Conservation (phyloP, 257 asterid genomes). For the Leonotis leonurus region DNA sequence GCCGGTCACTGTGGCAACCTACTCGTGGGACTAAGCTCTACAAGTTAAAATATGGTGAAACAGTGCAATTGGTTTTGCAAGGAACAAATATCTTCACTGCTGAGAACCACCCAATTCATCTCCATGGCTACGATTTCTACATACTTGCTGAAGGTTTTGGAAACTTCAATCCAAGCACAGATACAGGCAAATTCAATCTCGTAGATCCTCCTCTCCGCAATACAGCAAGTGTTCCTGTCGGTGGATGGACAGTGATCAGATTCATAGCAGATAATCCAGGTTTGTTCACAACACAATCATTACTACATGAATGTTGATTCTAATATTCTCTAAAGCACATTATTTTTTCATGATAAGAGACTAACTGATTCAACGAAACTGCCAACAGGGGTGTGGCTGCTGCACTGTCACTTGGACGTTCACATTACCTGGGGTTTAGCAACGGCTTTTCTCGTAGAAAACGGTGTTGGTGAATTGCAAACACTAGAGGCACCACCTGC, state of each 20-base stretch:
- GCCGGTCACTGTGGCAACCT: conserved; percentile 84
- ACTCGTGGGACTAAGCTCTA: conserved; percentile 47
- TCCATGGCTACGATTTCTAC: conserved; percentile 78
- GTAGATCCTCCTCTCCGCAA: conserved; percentile 72
- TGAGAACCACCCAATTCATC: conserved; percentile 88
- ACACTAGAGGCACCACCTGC: conserved; percentile 52
- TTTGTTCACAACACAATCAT: conserved; percentile 1
- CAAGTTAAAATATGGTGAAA: conserved; percentile 50
- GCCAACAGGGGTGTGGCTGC: conserved; percentile 65
- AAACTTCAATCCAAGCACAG: conserved; percentile 55
- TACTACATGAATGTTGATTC: not conserved
- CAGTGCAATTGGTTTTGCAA: conserved; percentile 67
- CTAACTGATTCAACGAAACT: conserved; percentile 5
- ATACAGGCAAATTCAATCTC: conserved; percentile 64
- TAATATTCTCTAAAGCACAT: not conserved
- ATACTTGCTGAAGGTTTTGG: conserved; percentile 82
- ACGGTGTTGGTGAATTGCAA: conserved; percentile 53
- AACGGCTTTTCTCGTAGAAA: conserved; percentile 61
- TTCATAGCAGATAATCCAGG: conserved; percentile 92
- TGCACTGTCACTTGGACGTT: conserved; percentile 91
- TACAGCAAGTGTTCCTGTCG: conserved; percentile 82
- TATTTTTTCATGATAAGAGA: not conserved
- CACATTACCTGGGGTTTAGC: conserved; percentile 82
- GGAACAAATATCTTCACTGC: conserved; percentile 69
- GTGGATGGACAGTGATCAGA: conserved; percentile 84